phyloP scores from a whole-genome alignment of 129 eudicot species.

The Artemisia annua region DNA sequence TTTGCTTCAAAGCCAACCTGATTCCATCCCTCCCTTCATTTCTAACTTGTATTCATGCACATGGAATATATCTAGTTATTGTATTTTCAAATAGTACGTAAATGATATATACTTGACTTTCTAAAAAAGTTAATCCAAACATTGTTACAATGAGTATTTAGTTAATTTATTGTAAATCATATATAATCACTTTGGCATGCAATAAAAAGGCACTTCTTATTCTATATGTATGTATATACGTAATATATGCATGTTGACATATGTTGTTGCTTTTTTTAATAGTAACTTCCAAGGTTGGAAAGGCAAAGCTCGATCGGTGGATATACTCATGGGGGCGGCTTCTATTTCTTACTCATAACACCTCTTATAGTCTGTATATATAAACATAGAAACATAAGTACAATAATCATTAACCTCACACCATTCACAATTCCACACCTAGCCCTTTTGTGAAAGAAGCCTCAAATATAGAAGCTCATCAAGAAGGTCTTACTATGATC shows the following conservation, averaged over 20 bases:
- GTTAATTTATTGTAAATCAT: too few relatives aligned
- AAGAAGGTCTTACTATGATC: constrained; percentile 19
- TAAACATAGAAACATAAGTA: constrained; percentile 11
- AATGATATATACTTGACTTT: too few relatives aligned
- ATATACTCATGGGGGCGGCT: constrained; percentile 43
- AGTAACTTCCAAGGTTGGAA: constrained; percentile 55
- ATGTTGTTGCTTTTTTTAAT: constrained; percentile 21
- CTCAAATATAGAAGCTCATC: constrained; percentile 36
- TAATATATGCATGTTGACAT: background rate
- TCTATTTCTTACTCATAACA: constrained; percentile 27
- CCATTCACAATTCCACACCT: constrained; percentile 9
- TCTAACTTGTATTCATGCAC: constrained; percentile 40
- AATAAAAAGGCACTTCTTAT: background rate
- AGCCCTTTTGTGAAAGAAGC: too few relatives aligned
- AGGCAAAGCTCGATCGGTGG: constrained; percentile 41
- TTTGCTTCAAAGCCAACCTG: constrained; percentile 41
- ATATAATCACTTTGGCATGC: background rate
- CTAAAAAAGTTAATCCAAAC: background rate
- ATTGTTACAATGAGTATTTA: background rate
- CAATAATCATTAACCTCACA: constrained; percentile 3
- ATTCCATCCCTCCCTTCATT: constrained; percentile 22
- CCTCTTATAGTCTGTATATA: constrained; percentile 1
- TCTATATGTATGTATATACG: background rate
- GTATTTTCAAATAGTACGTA: too few relatives aligned
- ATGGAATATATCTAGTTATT: constrained; percentile 33